phyloP scores from a whole-genome alignment of 2,329 filamentous ascomycete genomes.

The Xylaria sp. region DNA sequence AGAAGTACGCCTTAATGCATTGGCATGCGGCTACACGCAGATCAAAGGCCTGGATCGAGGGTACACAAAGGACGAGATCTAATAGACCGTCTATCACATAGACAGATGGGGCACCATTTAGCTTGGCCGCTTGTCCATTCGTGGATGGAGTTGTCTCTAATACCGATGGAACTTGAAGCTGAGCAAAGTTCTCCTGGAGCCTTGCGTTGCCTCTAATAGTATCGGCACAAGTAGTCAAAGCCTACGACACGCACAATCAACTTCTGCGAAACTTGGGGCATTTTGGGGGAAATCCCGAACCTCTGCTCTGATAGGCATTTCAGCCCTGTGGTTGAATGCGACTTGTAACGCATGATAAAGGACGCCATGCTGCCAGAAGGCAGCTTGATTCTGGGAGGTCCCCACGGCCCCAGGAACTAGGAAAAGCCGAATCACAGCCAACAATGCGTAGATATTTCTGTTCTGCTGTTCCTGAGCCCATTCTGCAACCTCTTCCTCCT shows the following conservation, averaged over 20 bases:
- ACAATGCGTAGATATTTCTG: slow-evolving; percentile 90
- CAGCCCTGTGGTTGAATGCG: slow-evolving; percentile 79
- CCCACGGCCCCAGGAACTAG: slow-evolving; percentile 82
- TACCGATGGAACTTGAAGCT: slow-evolving; percentile 79
- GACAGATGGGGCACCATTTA: slow-evolving; percentile 69
- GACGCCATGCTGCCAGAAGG: slow-evolving; percentile 86
- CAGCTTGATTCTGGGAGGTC: slow-evolving; percentile 83
- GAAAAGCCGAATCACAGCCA: slow-evolving; percentile 89
- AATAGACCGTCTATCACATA: slow-evolving; percentile 96
- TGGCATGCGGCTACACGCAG: slow-evolving; percentile 86
- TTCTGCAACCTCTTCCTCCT: slow-evolving; percentile 68
- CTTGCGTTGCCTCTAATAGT: slow-evolving; percentile 83
- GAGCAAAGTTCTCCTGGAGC: slow-evolving; percentile 89
- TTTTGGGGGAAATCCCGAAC: slow-evolving; percentile 45
- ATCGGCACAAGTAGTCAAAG: slow-evolving; percentile 85
- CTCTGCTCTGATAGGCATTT: slow-evolving; percentile 83
- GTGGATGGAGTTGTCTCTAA: slow-evolving; percentile 53
- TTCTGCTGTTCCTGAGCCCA: slow-evolving; percentile 84
- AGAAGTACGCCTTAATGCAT: slow-evolving; percentile 93
- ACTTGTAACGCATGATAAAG: slow-evolving; percentile 83
- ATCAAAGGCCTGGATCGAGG: slow-evolving; percentile 76
- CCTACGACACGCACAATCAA: slow-evolving; percentile 57
- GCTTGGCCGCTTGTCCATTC: slow-evolving; percentile 55
- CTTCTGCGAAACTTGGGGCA: slow-evolving; percentile 31
- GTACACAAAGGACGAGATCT: slow-evolving; percentile 79